A percentile compares a stretch with the other conserved stretches of the same genome.
Evolutionary conservation across 495 filamentous ascomycete species (phyloP).

Genomic region (Penicillium coprophilum): DNA sequence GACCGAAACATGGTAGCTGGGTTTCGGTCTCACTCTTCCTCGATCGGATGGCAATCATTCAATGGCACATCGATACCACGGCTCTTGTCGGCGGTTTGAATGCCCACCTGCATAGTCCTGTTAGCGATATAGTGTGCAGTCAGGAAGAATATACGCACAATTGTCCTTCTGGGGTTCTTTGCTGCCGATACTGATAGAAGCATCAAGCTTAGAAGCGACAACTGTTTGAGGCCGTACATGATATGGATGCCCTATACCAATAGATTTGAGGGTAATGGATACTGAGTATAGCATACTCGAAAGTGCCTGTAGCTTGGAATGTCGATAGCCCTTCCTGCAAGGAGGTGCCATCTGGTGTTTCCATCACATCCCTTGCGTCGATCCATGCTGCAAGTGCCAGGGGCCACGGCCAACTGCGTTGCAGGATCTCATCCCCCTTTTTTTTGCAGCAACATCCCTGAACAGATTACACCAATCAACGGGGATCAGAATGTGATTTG

Average conservation of each 20-base stretch:
- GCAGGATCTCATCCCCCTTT: not conserved
- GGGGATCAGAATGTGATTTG: constrained; percentile 1
- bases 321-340: not conserved
- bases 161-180: constrained; percentile 18
- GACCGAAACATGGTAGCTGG: not conserved
- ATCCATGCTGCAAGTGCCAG: constrained; percentile 1
- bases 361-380: constrained; percentile 12
- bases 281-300: not conserved
- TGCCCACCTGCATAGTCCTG: constrained; percentile 22
- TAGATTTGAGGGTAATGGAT: not conserved
- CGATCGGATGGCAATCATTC: constrained; percentile 28
- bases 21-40: constrained; percentile 25
- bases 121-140: not conserved
- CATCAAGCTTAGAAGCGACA: constrained; percentile 27
- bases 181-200: constrained; percentile 23
- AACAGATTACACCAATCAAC: not conserved
- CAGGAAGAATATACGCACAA: constrained; percentile 4
- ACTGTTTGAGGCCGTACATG: constrained; percentile 30
- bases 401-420: not conserved
- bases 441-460: not conserved
- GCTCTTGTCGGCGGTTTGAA: constrained; percentile 25
- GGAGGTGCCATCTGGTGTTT: constrained; percentile 6
- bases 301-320: not conserved
- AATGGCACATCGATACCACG: constrained; percentile 22
- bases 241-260: not conserved